Evolutionary conservation across 768 basidiomycete genomes (phyloP).

Genomic region (Imleria badia): DNA sequence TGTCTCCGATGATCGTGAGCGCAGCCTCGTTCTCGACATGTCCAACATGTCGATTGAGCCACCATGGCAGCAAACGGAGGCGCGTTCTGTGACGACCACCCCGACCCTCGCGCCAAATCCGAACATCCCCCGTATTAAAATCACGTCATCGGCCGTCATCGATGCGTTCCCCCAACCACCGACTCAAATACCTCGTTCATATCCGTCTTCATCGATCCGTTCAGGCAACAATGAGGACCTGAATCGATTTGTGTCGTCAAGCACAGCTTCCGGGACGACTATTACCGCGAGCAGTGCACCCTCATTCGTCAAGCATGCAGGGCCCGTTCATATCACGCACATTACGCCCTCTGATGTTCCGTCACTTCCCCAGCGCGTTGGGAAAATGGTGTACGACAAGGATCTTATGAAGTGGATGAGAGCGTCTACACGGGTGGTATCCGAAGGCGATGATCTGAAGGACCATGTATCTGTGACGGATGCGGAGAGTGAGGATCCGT

Average conservation of each 20-base stretch:
- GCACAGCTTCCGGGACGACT: constrained; percentile 76
- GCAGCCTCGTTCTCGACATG: constrained; percentile 40
- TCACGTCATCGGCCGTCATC: constrained; percentile 29
- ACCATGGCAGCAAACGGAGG: constrained; percentile 32
- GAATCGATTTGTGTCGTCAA: constrained; percentile 87
- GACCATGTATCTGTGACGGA: constrained; percentile 32
- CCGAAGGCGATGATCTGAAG: constrained; percentile 30
- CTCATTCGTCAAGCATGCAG: constrained; percentile 83
- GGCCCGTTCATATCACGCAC: constrained; percentile 73
- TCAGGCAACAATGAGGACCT: constrained; percentile 65
- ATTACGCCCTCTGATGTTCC: constrained; percentile 83
- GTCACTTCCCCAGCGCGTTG: constrained; percentile 71
- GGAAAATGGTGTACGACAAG: constrained; percentile 86
- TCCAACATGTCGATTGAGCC: constrained; percentile 46
- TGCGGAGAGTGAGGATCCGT: constrained; percentile 82
- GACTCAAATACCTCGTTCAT: constrained; percentile 31
- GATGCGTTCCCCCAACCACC: constrained; percentile 34
- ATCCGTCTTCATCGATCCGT: constrained; percentile 54
- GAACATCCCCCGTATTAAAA: constrained; percentile 28
- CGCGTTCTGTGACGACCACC: constrained; percentile 12
- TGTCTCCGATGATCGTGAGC: constrained; percentile 43
- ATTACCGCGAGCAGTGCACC: constrained; percentile 69
- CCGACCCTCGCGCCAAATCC: constrained; percentile 1
- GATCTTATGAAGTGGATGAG: constrained; percentile 85
- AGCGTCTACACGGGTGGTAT: constrained; percentile 41